Percentiles rank a stretch among this genome's conserved stretches.
These are phyloP conservation scores for Auxenochlorella pyrenoidosa DNA, from an alignment of 139 green algal species.

Conservation along the genomic window DNA sequence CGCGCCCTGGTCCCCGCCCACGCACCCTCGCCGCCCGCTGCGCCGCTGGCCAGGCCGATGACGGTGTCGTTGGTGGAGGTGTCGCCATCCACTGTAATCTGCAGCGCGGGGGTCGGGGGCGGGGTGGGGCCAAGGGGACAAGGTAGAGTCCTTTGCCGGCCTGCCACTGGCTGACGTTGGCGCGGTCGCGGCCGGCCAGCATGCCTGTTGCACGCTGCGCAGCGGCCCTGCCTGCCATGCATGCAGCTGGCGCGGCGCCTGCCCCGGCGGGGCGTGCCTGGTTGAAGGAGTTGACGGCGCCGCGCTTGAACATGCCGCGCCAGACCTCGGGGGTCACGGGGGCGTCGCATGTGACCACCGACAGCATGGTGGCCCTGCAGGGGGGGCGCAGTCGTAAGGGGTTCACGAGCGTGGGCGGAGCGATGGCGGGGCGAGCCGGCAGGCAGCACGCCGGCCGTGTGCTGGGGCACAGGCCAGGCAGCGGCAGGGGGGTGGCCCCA, in stretches of 20 bases:
- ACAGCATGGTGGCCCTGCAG: conserved; percentile 93
- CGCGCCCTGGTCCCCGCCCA: background rate
- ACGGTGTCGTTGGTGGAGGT: conserved; percentile 90
- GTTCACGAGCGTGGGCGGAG: too few relatives aligned
- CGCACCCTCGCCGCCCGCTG: conserved; percentile 50
- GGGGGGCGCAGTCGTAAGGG: too few relatives aligned
- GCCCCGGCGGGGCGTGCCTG: background rate
- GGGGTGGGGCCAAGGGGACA: too few relatives aligned
- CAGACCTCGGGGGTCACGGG: conserved; percentile 80
- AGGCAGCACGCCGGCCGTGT: too few relatives aligned
- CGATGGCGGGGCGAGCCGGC: background rate
- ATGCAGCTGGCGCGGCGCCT: too few relatives aligned
- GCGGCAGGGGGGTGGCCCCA: too few relatives aligned
- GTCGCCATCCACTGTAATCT: conserved; percentile 87
- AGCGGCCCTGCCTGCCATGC: too few relatives aligned
- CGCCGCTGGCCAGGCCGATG: conserved; percentile 79
- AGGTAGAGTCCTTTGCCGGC: too few relatives aligned
- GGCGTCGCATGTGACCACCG: conserved; percentile 95
- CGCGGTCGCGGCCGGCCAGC: too few relatives aligned
- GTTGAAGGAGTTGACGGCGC: conserved; percentile 83
- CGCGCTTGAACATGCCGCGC: conserved; percentile 79
- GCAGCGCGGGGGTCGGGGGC: background rate
- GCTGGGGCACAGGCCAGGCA: too few relatives aligned
- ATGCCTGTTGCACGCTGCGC: too few relatives aligned
- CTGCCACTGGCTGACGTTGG: too few relatives aligned